Percentiles rank a stretch among this genome's conserved stretches.
These are phyloP conservation scores for Teunomyces tritomae DNA, from an alignment of 805 yeast species.

Conservation along the genomic window DNA sequence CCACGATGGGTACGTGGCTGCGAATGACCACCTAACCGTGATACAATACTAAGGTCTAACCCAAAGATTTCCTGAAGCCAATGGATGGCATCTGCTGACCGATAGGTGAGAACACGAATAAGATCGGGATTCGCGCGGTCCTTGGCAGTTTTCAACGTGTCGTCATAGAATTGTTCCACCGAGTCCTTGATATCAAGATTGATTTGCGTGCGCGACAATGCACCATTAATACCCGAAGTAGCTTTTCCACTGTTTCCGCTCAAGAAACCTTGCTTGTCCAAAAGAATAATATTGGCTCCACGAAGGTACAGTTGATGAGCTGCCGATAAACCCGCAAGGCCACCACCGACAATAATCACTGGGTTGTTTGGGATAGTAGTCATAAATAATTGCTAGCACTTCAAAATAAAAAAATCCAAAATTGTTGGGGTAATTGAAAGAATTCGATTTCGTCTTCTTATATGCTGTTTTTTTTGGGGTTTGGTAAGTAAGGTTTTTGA, in stretches of 20 bases:
- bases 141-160: constrained; percentile 67
- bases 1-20: constrained; percentile 82
- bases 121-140: constrained; percentile 56
- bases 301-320: constrained; percentile 55
- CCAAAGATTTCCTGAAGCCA: constrained; percentile 69
- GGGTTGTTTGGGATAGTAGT: constrained; percentile 29
- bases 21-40: constrained; percentile 83
- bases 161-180: constrained; percentile 57
- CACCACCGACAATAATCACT: constrained; percentile 61
- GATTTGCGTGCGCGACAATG: constrained; percentile 60
- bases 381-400: neutral
- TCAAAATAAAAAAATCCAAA: too few relatives aligned
- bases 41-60: constrained; percentile 62
- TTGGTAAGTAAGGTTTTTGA: neutral
- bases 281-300: constrained; percentile 51
- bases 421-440: too few relatives aligned
- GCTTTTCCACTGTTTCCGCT: constrained; percentile 70
- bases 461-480: neutral
- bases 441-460: too few relatives aligned
- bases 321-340: constrained; percentile 61
- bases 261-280: constrained; percentile 59
- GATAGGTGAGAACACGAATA: constrained; percentile 56
- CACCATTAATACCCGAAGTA: constrained; percentile 72
- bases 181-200: constrained; percentile 50
- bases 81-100: constrained; percentile 64